Base-by-base conservation (phyloP, 176 grass and related monocot genomes). In the Puya raimondii region DNA sequence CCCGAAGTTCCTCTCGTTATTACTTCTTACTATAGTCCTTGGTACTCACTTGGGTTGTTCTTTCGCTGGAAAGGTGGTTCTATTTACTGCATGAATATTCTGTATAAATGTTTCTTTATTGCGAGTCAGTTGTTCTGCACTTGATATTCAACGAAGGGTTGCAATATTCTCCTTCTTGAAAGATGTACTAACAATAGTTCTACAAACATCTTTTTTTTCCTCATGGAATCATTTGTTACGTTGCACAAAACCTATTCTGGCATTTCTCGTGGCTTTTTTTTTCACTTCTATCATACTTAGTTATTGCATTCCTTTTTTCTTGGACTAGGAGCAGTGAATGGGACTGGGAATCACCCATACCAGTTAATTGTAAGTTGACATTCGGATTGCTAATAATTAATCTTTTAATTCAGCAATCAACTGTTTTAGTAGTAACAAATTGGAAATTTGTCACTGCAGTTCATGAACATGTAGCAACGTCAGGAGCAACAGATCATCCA, bases 341-440 rank as follows among this genome's bases (percentile, higher is more conserved):
- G 85, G 88, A 91, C 80, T 81, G 81, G 66, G 88, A 91, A 77
- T 85, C 88, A 74, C 82, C 88, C 74, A 82, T 85, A 67, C 81
- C 76, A 74, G 53, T 87, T 77, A 73, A 84, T 72, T 85, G 88
- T 91, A 85, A 91, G 88, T 91, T 67, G 27, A 73, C 69, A 78
- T 63, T 68, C 76, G 6, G 25, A 59, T 25, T n/a, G 14, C 33
- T 42, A 42, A 75, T 65, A 11, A 50, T 12, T 74, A 64, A 48
- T 49, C 25, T 9, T 16, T 10, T 50, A 13, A 56, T 56, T 27
- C 51, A 21, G 49, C 49, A 47, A 12, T 66, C 15, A 0, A 61
- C 11, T 22, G 50, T 66, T 21, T 47, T 4, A 66, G 50, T 16
- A 49, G 11, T 50, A 9, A 20, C 27, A 12, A 48, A 20, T 21